Evolutionary conservation across 83 land plant genomes (phyloP).

Genomic region (Picea engelmannii): DNA sequence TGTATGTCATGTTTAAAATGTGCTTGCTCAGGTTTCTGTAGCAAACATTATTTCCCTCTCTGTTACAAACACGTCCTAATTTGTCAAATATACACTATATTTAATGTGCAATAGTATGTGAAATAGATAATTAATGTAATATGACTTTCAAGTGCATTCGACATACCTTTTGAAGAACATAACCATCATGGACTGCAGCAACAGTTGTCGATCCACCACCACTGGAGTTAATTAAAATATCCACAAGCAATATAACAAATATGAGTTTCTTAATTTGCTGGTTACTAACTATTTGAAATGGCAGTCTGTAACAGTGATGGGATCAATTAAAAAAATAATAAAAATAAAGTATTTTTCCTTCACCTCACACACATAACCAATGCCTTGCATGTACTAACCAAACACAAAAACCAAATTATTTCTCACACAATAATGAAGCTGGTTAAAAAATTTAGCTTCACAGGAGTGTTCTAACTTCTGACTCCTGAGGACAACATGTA

Average conservation of each 20-base stretch:
- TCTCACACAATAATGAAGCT: not conserved
- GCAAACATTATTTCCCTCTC: not conserved
- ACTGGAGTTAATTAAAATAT: constrained; percentile 33
- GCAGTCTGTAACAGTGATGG: not conserved
- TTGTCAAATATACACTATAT: too few relatives aligned
- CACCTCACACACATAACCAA: too few relatives aligned
- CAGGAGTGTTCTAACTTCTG: too few relatives aligned
- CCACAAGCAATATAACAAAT: not conserved
- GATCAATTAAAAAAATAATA: not conserved
- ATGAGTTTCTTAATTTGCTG: not conserved
- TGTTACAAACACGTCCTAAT: not conserved
- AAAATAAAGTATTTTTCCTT: too few relatives aligned
- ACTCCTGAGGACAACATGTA: not conserved
- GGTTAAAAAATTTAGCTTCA: not conserved
- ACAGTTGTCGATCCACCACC: constrained; percentile 96
- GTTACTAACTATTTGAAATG: not conserved
- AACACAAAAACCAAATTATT: not conserved
- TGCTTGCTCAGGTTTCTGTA: not conserved
- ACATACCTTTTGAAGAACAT: constrained; percentile 93
- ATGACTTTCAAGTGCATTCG: not conserved
- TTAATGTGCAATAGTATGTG: not conserved
- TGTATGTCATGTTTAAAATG: not conserved
- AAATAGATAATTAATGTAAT: not conserved
- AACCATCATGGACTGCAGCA: constrained; percentile 98
- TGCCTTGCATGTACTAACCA: too few relatives aligned